A percentile compares a stretch with the other conserved stretches of the same genome.
Conservation (phyloP, 192 early-diverging fungal genomes). For the Spinellus fusiger region DNA sequence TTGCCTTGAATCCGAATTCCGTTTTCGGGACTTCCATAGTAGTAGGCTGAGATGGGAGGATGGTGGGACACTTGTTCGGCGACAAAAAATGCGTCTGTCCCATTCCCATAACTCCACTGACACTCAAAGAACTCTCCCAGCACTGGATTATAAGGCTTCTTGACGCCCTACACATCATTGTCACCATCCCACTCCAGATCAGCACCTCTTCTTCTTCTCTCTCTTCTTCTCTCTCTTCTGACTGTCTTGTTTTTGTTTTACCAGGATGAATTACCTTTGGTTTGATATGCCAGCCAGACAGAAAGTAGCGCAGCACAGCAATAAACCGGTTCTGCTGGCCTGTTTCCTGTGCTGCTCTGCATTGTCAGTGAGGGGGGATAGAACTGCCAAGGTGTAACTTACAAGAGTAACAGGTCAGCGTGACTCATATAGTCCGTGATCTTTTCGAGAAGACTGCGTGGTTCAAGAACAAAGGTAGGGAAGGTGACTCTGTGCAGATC, state of each 20-base stretch:
- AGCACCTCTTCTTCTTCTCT: not conserved
- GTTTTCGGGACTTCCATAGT: slow-evolving; percentile 78
- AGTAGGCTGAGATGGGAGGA: slow-evolving; percentile 84
- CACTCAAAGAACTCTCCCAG: slow-evolving; percentile 92
- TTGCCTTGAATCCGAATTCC: slow-evolving; percentile 76
- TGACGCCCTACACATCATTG: slow-evolving; percentile 56
- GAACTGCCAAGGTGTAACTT: slow-evolving; percentile 21
- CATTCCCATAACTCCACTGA: slow-evolving; percentile 64
- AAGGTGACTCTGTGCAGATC: slow-evolving; percentile 92
- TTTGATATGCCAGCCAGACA: slow-evolving; percentile 94
- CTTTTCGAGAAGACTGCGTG: slow-evolving; percentile 89
- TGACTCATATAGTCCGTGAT: slow-evolving; percentile 97
- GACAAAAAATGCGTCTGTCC: slow-evolving; percentile 69
- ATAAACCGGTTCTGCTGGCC: slow-evolving; percentile 79
- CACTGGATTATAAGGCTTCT: slow-evolving; percentile 94
- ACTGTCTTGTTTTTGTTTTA: not conserved
- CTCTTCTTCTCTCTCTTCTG: not conserved
- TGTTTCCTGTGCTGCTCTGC: slow-evolving; percentile 39
- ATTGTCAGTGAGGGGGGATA: not conserved
- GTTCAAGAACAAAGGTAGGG: slow-evolving; percentile 95
- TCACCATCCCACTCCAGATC: not conserved
- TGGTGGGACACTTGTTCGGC: slow-evolving; percentile 94
- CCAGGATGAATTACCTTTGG: slow-evolving; percentile 69
- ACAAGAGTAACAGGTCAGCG: slow-evolving; percentile 75
- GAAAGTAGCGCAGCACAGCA: slow-evolving; percentile 77